Base-by-base conservation (phyloP, 176 grass and related monocot genomes). In the Bromus sterilis region DNA sequence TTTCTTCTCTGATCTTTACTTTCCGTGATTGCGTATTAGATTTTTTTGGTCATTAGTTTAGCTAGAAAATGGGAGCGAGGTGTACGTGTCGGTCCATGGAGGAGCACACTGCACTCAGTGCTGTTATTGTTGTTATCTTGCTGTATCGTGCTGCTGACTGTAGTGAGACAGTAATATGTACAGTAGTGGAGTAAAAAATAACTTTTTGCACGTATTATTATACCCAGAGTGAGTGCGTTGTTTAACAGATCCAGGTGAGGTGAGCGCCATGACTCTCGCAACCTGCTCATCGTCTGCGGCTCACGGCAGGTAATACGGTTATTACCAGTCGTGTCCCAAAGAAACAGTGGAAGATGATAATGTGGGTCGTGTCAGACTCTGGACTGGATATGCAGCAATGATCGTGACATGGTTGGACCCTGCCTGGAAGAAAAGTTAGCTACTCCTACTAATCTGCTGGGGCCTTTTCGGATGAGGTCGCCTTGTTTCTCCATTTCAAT, bases 71-170 rank as follows among this genome's bases (percentile, higher is more conserved):
- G 66, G 56, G 43, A 56, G 74, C 42, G 24, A 32, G 11, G 11
- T 24, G 61, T 14, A 3, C 71, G 66, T 11, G 75, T 24, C n/a
- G 30, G 75, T 39, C 31, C 21, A 41, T 78, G 56, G 56, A 74
- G 43, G 56, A 74, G 43, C 80, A 74, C 75, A 29, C 57, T 56
- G 42, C 41, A 61, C 60, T 78, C 61, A 78, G 75, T 43, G 62
- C 0, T 48, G 62, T 82, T n/a, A 39, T 41, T 71, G 14, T 58
- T 53, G 36, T 59, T 78, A 16, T 49, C 25, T 33, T 6, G 4
- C 0, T 32, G 20, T 69, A 60, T 51, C 72, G 7, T 68, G 40
- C 23, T 18, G 62, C 31, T 62, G 51, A 82, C 39, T 68, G 35
- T 40, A 60, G 39, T 1, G 61, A 29, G 64, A 59, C 18, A 9